These are phyloP conservation scores for Penicillium sp. DNA, from an alignment of 2,329 filamentous ascomycete species.

Conservation along the genomic window DNA sequence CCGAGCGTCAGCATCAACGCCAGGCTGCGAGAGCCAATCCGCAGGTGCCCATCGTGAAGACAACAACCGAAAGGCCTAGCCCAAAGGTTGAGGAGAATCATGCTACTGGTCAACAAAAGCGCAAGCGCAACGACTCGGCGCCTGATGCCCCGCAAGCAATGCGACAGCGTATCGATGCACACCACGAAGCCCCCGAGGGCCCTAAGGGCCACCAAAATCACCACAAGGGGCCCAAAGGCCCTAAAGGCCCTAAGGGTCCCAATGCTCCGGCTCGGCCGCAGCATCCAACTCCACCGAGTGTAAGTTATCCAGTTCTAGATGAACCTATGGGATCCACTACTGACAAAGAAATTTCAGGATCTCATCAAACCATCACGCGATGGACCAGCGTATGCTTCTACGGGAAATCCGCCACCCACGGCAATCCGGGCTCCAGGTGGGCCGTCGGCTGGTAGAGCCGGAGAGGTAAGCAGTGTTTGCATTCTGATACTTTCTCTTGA, in stretches of 20 bases:
- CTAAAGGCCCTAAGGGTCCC: conserved; percentile 19
- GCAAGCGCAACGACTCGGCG: conserved; percentile 37
- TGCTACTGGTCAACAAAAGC: conserved; percentile 29
- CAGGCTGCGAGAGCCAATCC: conserved; percentile 52
- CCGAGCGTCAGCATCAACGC: conserved; percentile 44
- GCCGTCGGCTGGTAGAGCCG: neutral
- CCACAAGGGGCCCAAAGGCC: neutral
- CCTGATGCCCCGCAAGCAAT: conserved; percentile 29
- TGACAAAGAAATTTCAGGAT: conserved; percentile 32
- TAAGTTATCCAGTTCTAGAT: conserved; percentile 10
- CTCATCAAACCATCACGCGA: conserved; percentile 47
- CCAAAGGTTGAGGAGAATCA: conserved; percentile 14
- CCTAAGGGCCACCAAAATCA: conserved; percentile 1
- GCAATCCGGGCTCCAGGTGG: conserved; percentile 17
- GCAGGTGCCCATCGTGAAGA: conserved; percentile 46
- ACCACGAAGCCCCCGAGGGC: conserved; percentile 32
- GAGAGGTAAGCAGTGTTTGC: neutral
- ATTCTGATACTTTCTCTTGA: neutral
- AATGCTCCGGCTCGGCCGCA: conserved; percentile 6
- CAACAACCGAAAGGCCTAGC: conserved; percentile 27
- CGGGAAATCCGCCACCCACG: conserved; percentile 19
- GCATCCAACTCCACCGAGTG: conserved; percentile 11
- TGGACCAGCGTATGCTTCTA: conserved; percentile 35
- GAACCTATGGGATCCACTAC: conserved; percentile 22
- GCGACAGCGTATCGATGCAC: conserved; percentile 33